Percentiles rank a stretch among this genome's conserved stretches.
phyloP scores from a whole-genome alignment of 805 yeast genomes.

The Candida michaelii region DNA sequence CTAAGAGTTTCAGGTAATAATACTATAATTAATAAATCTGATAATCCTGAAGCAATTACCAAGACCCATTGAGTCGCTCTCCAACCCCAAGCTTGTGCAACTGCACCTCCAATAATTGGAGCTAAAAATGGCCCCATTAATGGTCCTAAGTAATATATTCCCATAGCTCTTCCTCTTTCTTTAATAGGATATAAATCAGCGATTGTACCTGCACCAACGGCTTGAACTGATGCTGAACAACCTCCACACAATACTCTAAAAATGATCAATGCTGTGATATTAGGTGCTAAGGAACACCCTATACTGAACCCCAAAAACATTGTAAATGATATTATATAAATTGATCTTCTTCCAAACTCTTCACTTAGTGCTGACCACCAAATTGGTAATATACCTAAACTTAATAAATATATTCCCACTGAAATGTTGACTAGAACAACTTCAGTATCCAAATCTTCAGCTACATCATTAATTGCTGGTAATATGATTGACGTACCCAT shows the following conservation, averaged over 20 bases:
- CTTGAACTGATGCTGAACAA: conserved; percentile 79
- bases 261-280: conserved; percentile 60
- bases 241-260: conserved; percentile 77
- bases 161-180: conserved; percentile 77
- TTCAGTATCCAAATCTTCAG: conserved; percentile 53
- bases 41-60: conserved; percentile 62
- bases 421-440: conserved; percentile 68
- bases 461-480: conserved; percentile 71
- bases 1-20: conserved; percentile 80
- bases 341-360: conserved; percentile 68
- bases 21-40: conserved; percentile 49
- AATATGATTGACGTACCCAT: conserved; percentile 85
- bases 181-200: conserved; percentile 67
- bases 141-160: conserved; percentile 77
- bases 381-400: conserved; percentile 77
- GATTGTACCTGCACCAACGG: conserved; percentile 88
- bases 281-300: conserved; percentile 68
- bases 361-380: conserved; percentile 91
- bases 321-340: conserved; percentile 67
- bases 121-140: conserved; percentile 77
- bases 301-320: conserved; percentile 65
- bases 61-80: conserved; percentile 86
- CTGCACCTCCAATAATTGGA: conserved; percentile 77
- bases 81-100: conserved; percentile 77
- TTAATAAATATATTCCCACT: conserved; percentile 73